phyloP scores from a whole-genome alignment of 2,329 filamentous ascomycete genomes.

The Celoporthe dispersa region DNA sequence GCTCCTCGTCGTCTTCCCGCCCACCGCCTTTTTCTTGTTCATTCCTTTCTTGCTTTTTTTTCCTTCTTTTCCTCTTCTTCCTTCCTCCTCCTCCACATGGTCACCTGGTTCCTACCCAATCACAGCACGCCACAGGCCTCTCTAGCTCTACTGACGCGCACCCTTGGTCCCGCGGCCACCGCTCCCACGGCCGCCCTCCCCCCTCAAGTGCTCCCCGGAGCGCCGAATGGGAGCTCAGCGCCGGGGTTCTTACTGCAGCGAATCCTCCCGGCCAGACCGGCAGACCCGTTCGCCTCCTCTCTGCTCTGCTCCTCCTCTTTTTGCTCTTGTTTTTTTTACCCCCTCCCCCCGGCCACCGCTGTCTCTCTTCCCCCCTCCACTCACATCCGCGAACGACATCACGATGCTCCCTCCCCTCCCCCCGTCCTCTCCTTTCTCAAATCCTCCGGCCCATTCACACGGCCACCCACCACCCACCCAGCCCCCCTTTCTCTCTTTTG shows the following conservation, averaged over 20 bases:
- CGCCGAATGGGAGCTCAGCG: conserved; percentile 27
- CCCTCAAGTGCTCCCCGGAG: conserved; percentile 6
- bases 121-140: neutral
- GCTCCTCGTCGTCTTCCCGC: neutral
- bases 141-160: neutral
- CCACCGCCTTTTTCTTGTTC: neutral
- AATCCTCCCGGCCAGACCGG: conserved; percentile 11
- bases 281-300: conserved; percentile 17
- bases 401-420: neutral
- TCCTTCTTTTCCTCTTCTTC: neutral
- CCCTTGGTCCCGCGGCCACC: conserved; percentile 22
- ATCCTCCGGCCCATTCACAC: conserved; percentile 20
- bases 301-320: neutral
- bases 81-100: neutral
- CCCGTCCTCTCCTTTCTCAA: too few species aligned
- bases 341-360: neutral
- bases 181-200: conserved; percentile 22
- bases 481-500: neutral
- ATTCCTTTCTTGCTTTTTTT: neutral
- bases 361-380: neutral
- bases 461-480: conserved; percentile 7
- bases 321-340: neutral
- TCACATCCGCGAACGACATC: neutral
- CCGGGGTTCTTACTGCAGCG: conserved; percentile 14
- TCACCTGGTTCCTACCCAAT: neutral